Conservation (phyloP, 106 monocot species). For the Acorus calamus region DNA sequence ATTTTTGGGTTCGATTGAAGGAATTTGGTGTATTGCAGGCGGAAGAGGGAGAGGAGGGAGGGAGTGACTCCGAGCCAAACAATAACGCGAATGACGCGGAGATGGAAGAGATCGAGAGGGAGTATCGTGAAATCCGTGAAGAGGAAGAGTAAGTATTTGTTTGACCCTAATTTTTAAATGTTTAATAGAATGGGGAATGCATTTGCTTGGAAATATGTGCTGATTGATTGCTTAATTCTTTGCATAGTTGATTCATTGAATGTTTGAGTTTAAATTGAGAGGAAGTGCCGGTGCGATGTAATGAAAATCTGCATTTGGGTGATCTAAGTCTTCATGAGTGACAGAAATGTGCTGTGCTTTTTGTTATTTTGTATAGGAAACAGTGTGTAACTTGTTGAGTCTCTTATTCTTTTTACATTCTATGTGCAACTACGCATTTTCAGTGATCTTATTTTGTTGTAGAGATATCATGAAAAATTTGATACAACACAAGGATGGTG, state of each 20-base stretch:
- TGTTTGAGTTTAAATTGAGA: too few species aligned
- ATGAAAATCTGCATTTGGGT: too few species aligned
- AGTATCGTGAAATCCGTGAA: slow-evolving; percentile 32
- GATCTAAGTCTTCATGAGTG: too few species aligned
- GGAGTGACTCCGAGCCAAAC: neutral
- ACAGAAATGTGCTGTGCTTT: too few species aligned
- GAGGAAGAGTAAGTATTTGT: slow-evolving; percentile 34
- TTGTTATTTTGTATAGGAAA: slow-evolving; percentile 1
- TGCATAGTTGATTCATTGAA: too few species aligned
- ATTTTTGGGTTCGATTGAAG: too few species aligned
- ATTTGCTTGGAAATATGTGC: slow-evolving; percentile 9
- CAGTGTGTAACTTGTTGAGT: neutral
- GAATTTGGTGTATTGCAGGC: neutral
- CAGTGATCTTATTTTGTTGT: neutral
- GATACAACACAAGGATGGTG: slow-evolving; percentile 69
- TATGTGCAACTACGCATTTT: neutral
- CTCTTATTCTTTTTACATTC: neutral
- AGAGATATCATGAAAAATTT: slow-evolving; percentile 44
- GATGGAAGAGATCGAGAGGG: slow-evolving; percentile 55
- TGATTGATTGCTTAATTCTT: slow-evolving; percentile 1
- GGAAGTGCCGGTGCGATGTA: too few species aligned
- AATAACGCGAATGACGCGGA: slow-evolving; percentile 15
- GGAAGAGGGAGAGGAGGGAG: neutral
- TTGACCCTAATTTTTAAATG: slow-evolving; percentile 1
- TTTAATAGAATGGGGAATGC: slow-evolving; percentile 1